A percentile compares a stretch with the other conserved stretches of the same genome.
phyloP scores from a whole-genome alignment of 2,329 filamentous ascomycete genomes.

The Cladosporium oxysporum region DNA sequence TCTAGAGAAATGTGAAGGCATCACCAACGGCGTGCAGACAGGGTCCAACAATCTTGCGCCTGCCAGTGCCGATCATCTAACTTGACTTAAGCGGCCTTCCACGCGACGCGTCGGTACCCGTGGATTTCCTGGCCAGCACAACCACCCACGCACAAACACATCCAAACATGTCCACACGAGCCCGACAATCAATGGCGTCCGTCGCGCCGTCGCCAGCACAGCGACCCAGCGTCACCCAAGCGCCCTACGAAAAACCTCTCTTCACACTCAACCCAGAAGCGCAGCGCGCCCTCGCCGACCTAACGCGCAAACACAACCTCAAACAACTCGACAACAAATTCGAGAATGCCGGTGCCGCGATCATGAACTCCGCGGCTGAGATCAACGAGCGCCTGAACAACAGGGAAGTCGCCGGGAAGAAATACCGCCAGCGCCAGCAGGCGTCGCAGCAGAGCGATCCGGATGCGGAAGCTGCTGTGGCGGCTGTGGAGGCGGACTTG shows the following conservation, averaged over 20 bases:
- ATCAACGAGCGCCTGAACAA: constrained; percentile 57
- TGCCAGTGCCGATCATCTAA: neutral
- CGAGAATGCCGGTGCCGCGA: constrained; percentile 45
- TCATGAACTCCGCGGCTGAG: constrained; percentile 54
- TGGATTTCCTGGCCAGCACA: neutral
- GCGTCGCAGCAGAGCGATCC: constrained; percentile 23
- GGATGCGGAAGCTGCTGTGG: constrained; percentile 36
- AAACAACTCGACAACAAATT: constrained; percentile 52
- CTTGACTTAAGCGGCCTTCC: neutral
- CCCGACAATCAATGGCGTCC: constrained; percentile 1
- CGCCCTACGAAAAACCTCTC: constrained; percentile 54
- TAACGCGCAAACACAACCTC: constrained; percentile 47
- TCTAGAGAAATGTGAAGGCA: neutral
- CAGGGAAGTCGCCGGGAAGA: constrained; percentile 35
- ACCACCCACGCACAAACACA: neutral
- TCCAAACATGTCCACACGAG: neutral
- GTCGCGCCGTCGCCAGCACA: constrained; percentile 9
- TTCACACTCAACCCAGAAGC: constrained; percentile 53
- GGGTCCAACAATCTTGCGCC: neutral
- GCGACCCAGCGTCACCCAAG: neutral
- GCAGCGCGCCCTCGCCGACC: constrained; percentile 47
- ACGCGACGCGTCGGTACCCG: neutral
- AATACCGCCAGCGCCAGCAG: constrained; percentile 28
- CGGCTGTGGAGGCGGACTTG: constrained; percentile 44
- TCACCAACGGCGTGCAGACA: neutral